Conservation (phyloP, 140 eudicot species). For the Senecio squalidus region DNA sequence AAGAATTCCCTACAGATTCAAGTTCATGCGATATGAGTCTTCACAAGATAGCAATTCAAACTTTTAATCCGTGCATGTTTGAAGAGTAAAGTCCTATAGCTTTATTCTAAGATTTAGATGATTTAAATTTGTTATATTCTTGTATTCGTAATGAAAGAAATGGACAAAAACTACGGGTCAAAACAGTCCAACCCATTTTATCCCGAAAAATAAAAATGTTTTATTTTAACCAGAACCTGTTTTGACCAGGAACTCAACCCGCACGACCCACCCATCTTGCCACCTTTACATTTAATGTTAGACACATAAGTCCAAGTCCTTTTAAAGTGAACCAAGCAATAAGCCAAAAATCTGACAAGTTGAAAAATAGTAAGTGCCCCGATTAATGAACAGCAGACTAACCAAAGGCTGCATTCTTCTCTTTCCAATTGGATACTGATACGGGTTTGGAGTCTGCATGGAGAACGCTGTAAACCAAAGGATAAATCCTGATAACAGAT, state of each 20-base stretch:
- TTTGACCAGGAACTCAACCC: too few relatives aligned
- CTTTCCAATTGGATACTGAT: conserved; percentile 82
- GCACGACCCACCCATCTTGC: too few relatives aligned
- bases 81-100: not conserved
- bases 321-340: not conserved
- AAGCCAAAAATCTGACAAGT: conserved; percentile 1
- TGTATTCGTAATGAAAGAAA: too few relatives aligned
- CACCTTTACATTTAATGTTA: not conserved
- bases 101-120: too few relatives aligned
- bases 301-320: not conserved
- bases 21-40: conserved; percentile 1
- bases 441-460: conserved; percentile 67
- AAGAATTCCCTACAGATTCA: conserved; percentile 60
- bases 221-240: too few relatives aligned
- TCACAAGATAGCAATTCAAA: not conserved
- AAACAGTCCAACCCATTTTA: too few relatives aligned
- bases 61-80: too few relatives aligned
- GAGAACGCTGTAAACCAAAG: conserved; percentile 84
- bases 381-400: conserved; percentile 22
- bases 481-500: conserved; percentile 66
- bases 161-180: too few relatives aligned
- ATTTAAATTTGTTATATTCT: too few relatives aligned
- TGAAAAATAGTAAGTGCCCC: conserved; percentile 3
- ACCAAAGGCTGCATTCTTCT: conserved; percentile 89
- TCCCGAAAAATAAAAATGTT: too few relatives aligned